These are phyloP conservation scores for Ramalina intermedia DNA, from an alignment of 495 filamentous ascomycete species.

Conservation along the genomic window DNA sequence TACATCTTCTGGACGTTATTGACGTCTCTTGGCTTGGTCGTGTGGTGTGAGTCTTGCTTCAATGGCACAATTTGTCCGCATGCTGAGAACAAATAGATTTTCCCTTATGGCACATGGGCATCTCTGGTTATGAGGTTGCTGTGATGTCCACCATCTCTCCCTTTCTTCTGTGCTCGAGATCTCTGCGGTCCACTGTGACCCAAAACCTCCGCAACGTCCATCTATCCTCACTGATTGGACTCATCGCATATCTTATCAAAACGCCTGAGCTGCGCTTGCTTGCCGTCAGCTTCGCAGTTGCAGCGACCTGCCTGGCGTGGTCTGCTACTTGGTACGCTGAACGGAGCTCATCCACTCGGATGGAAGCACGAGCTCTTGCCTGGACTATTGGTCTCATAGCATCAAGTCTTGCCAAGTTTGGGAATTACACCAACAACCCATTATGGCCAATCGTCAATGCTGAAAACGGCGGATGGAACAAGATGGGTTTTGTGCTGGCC, in stretches of 20 bases:
- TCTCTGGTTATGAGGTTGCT: conserved; percentile 88
- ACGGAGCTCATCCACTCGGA: conserved; percentile 50
- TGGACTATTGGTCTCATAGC: conserved; percentile 72
- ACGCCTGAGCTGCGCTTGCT: conserved; percentile 68
- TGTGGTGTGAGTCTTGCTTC: conserved; percentile 66
- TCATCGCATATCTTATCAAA: conserved; percentile 65
- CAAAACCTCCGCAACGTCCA: conserved; percentile 57
- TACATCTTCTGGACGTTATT: conserved; percentile 93
- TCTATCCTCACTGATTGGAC: conserved; percentile 58
- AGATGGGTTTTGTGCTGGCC: conserved; percentile 60
- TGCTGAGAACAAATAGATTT: conserved; percentile 46
- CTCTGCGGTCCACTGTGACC: conserved; percentile 50
- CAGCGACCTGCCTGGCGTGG: conserved; percentile 67
- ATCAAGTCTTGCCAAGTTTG: conserved; percentile 84
- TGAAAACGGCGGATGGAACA: conserved; percentile 87
- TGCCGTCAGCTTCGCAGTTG: conserved; percentile 62
- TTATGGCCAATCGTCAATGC: conserved; percentile 90
- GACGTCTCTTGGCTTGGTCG: conserved; percentile 70
- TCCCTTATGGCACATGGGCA: conserved; percentile 99
- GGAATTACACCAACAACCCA: conserved; percentile 91
- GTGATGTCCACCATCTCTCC: conserved; percentile 78
- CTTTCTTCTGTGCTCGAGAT: conserved; percentile 57
- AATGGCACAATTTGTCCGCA: background rate
- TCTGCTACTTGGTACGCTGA: conserved; percentile 66
- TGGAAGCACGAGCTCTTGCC: conserved; percentile 69